phyloP scores from a whole-genome alignment of 1,284 basidiomycete species.

The Cutaneotrichosporon sp. region DNA sequence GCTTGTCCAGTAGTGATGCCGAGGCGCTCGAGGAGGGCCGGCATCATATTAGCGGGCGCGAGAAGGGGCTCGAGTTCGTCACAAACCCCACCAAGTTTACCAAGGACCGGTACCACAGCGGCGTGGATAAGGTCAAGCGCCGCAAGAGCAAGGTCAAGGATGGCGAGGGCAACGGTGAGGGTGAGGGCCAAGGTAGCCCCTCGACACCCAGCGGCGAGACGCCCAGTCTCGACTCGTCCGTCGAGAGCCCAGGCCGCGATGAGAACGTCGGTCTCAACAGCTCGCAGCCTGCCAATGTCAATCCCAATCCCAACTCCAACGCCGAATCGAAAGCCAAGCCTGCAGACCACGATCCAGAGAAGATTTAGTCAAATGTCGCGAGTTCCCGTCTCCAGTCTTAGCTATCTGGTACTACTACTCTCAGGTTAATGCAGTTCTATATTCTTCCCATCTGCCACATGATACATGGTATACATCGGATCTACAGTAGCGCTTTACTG shows the following conservation, averaged over 20 bases:
- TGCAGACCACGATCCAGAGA: neutral
- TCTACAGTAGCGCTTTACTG: neutral
- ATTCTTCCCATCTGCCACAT: neutral
- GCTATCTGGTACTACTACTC: neutral
- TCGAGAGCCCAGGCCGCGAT: neutral
- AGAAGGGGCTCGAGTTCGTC: constrained; percentile 13
- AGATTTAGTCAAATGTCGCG: neutral
- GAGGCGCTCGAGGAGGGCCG: constrained; percentile 10
- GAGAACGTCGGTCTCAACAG: neutral
- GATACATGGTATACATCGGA: neutral
- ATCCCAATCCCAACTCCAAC: neutral
- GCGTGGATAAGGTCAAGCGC: neutral
- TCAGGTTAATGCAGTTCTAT: neutral
- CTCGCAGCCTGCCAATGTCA: neutral
- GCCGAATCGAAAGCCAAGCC: neutral
- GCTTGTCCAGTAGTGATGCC: constrained; percentile 6
- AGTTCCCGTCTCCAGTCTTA: neutral
- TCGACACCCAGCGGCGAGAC: neutral
- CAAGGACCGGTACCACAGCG: constrained; percentile 9
- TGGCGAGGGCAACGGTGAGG: neutral
- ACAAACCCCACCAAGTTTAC: constrained; percentile 5
- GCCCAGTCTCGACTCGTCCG: neutral
- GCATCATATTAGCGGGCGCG: neutral
- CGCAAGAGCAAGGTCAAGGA: constrained; percentile 7
- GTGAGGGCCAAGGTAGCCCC: neutral